A percentile compares a stretch with the other conserved stretches of the same genome.
Conservation (phyloP, 2,329 filamentous ascomycete species). For the Parastagonospora avenae region DNA sequence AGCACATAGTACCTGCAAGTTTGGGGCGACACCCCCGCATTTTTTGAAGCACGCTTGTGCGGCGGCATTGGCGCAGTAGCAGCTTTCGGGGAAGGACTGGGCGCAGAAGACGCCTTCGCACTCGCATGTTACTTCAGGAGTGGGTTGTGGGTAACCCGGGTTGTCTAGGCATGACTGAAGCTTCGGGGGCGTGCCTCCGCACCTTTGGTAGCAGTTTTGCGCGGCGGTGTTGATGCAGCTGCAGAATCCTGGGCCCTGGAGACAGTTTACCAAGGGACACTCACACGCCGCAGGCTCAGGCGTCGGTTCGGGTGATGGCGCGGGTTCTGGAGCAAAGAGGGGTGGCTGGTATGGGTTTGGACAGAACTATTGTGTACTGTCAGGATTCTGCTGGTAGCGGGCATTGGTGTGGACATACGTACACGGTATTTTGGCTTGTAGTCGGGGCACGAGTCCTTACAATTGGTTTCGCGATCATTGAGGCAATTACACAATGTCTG, state of each 20-base stretch:
- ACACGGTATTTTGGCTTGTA: slow-evolving; percentile 28
- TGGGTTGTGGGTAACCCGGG: background rate
- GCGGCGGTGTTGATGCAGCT: slow-evolving; percentile 32
- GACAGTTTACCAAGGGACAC: slow-evolving; percentile 22
- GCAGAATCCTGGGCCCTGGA: slow-evolving; percentile 34
- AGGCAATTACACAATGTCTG: slow-evolving; percentile 36
- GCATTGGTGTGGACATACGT: background rate
- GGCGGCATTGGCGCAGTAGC: slow-evolving; percentile 33
- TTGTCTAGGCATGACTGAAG: slow-evolving; percentile 16
- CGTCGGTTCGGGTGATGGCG: slow-evolving; percentile 2
- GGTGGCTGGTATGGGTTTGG: slow-evolving; percentile 7
- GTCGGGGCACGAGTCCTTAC: slow-evolving; percentile 28
- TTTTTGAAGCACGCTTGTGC: slow-evolving; percentile 24
- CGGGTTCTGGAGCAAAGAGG: slow-evolving; percentile 1
- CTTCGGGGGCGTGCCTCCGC: slow-evolving; percentile 29
- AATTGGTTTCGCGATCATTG: slow-evolving; percentile 30
- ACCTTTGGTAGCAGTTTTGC: slow-evolving; percentile 32
- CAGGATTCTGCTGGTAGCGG: background rate
- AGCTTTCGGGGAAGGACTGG: slow-evolving; percentile 32
- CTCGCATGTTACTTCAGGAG: slow-evolving; percentile 12
- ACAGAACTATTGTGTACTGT: slow-evolving; percentile 13
- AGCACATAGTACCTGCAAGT: slow-evolving; percentile 11
- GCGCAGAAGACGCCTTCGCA: slow-evolving; percentile 29
- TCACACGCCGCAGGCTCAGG: slow-evolving; percentile 13
- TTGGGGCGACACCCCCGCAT: slow-evolving; percentile 31